Evolutionary conservation across 1,284 basidiomycete species (phyloP).

Genomic region (Cryptococcus sp.): DNA sequence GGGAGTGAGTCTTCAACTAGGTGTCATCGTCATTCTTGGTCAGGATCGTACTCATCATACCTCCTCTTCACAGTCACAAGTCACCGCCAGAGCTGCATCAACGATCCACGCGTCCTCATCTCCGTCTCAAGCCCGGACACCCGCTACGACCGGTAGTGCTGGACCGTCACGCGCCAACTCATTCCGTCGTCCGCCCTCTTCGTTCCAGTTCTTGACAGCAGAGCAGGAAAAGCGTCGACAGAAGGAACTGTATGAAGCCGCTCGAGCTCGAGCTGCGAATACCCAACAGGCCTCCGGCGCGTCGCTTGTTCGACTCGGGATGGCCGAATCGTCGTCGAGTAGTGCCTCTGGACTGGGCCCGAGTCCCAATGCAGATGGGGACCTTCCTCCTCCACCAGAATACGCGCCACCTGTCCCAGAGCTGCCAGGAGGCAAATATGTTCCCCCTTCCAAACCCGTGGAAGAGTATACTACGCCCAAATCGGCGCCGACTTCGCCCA

Average conservation of each 20-base stretch:
- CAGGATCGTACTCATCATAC: no score
- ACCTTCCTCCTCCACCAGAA: slow-evolving; percentile 17
- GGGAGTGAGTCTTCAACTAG: not conserved
- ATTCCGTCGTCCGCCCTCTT: slow-evolving; percentile 15
- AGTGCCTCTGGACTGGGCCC: not conserved
- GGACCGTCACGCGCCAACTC: slow-evolving; percentile 2
- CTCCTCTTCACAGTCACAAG: no score
- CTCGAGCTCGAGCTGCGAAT: slow-evolving; percentile 63
- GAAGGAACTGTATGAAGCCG: slow-evolving; percentile 64
- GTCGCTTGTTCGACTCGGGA: slow-evolving; percentile 35
- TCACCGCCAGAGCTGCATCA: not conserved
- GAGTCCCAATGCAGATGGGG: slow-evolving; percentile 1
- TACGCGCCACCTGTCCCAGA: slow-evolving; percentile 18
- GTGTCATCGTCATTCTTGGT: not conserved
- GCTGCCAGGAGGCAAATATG: slow-evolving; percentile 18
- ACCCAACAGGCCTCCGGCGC: slow-evolving; percentile 43
- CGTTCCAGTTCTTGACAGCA: slow-evolving; percentile 33
- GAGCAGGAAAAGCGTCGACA: slow-evolving; percentile 44
- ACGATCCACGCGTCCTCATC: slow-evolving; percentile 4
- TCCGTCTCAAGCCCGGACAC: slow-evolving; percentile 4
- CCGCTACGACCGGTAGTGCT: not conserved
- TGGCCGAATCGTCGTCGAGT: slow-evolving; percentile 13
- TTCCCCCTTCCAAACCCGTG: slow-evolving; percentile 19
- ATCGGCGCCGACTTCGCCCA: not conserved
- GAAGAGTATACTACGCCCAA: slow-evolving; percentile 15